Conservation (phyloP, 371 early-diverging fungal genomes). For the Mucor saturninus region DNA sequence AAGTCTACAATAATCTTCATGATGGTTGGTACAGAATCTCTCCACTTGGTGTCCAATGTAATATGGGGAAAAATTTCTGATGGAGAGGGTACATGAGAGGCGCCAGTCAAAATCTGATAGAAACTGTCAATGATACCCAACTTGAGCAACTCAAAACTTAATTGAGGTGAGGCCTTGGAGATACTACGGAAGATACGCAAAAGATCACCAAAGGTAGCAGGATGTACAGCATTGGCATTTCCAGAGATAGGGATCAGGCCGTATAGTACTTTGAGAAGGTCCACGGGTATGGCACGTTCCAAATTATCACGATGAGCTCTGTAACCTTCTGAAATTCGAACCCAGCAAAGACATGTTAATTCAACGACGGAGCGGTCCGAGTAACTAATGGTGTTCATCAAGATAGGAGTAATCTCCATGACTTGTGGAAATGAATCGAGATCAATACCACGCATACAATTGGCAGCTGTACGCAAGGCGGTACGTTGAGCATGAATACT, state of each 20-base stretch:
- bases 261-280: constrained; percentile 52
- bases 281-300: constrained; percentile 53
- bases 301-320: constrained; percentile 57
- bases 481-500: constrained; percentile 84
- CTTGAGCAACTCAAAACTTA: constrained; percentile 61
- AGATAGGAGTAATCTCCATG: constrained; percentile 69
- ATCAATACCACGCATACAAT: constrained; percentile 73
- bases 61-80: constrained; percentile 17
- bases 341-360: constrained; percentile 69
- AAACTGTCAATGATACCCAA: constrained; percentile 61
- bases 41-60: constrained; percentile 47
- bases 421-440: constrained; percentile 65
- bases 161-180: constrained; percentile 64
- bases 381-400: constrained; percentile 71
- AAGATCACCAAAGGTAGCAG: constrained; percentile 62
- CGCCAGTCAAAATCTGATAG: constrained; percentile 64
- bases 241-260: constrained; percentile 50
- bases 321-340: constrained; percentile 67
- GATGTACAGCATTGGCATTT: constrained; percentile 45
- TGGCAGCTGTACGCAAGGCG: constrained; percentile 80
- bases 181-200: constrained; percentile 66
- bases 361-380: constrained; percentile 79
- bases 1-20: constrained; percentile 57
- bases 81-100: constrained; percentile 17
- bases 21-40: constrained; percentile 44